phyloP scores from a whole-genome alignment of 768 basidiomycete genomes.

The Austroboletus festivus region DNA sequence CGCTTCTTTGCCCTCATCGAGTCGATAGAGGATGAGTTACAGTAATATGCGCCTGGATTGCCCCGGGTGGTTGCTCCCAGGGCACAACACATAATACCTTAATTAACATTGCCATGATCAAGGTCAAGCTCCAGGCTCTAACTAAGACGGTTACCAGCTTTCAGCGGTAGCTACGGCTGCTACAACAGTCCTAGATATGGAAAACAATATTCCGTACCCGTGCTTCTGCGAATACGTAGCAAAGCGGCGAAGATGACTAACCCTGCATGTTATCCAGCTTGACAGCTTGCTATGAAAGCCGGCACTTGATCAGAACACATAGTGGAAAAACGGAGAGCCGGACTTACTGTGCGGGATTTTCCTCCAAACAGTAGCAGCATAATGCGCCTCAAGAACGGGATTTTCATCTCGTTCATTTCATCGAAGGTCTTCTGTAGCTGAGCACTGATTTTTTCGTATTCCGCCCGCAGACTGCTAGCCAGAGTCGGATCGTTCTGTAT shows the following conservation, averaged over 20 bases:
- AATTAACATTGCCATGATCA: no score
- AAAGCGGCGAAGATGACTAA: neutral
- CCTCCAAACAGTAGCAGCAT: conserved; percentile 4
- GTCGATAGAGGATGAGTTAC: no score
- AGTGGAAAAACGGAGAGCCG: neutral
- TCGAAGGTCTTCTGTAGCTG: conserved; percentile 19
- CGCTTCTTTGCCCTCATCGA: no score
- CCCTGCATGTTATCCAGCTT: neutral
- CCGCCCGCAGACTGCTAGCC: conserved; percentile 8
- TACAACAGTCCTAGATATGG: no score
- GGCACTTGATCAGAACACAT: neutral
- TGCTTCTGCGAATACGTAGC: no score
- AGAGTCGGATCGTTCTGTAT: conserved; percentile 8
- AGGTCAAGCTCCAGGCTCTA: no score
- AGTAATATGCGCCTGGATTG: no score
- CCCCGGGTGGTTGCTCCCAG: no score
- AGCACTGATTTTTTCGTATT: conserved; percentile 7
- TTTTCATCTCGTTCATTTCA: conserved; percentile 19
- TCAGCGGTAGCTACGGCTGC: no score
- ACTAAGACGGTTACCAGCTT: no score
- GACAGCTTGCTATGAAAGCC: conserved; percentile 2
- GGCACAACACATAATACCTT: no score
- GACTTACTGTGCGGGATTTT: conserved; percentile 12
- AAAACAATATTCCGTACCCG: no score
- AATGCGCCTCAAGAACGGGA: conserved; percentile 11